phyloP scores from a whole-genome alignment of 129 eudicot genomes.

The Flaveria sonorensis region DNA sequence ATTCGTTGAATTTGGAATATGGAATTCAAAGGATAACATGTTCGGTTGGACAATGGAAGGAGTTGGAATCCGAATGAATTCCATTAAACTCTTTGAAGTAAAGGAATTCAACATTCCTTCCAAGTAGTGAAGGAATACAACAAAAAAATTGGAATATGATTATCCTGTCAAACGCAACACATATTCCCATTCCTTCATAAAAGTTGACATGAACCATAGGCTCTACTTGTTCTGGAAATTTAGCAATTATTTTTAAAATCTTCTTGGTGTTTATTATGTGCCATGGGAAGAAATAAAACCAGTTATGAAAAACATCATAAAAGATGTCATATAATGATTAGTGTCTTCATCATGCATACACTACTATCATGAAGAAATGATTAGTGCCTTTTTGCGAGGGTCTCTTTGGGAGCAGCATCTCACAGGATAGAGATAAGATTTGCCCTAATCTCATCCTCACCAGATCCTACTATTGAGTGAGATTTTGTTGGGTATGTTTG shows the following conservation, averaged over 20 bases:
- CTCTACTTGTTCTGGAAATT: slow-evolving; percentile 7
- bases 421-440: no score
- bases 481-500: no score
- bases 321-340: background rate
- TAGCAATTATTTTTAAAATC: background rate
- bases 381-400: no score
- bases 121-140: no score
- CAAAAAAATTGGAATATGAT: background rate
- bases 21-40: background rate
- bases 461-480: no score
- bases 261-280: background rate
- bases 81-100: no score
- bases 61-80: background rate
- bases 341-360: background rate
- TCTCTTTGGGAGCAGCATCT: no score
- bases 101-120: no score
- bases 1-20: background rate
- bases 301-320: background rate
- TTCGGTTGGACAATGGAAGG: background rate
- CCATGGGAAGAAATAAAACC: background rate
- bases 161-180: background rate
- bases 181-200: background rate
- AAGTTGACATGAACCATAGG: background rate
- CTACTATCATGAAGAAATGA: no score
- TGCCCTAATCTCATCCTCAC: no score